Evolutionary conservation across 139 green algal species (phyloP).

Genomic region (Asterochloris sp.): DNA sequence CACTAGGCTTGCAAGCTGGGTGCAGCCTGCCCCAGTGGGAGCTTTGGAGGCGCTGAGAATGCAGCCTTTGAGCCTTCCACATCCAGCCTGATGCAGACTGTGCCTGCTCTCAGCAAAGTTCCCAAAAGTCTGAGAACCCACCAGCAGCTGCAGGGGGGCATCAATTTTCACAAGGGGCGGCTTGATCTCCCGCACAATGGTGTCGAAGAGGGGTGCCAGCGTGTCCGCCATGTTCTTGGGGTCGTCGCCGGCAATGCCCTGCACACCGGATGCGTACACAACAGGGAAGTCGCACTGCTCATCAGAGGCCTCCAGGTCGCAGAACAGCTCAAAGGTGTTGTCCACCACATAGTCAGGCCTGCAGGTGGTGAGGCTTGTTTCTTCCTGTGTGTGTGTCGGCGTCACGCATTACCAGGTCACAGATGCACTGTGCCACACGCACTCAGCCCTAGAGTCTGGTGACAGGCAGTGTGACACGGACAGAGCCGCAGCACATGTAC

Average conservation of each 20-base stretch:
- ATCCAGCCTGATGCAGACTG: no score
- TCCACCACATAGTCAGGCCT: slow-evolving; percentile 85
- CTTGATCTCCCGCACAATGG: slow-evolving; percentile 76
- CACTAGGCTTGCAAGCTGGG: no score
- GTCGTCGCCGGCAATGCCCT: slow-evolving; percentile 81
- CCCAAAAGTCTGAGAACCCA: slow-evolving; percentile 9
- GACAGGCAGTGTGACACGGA: no score
- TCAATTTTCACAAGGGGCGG: slow-evolving; percentile 66
- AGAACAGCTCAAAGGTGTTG: slow-evolving; percentile 95
- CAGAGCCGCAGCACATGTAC: background rate
- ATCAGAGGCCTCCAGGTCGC: slow-evolving; percentile 90
- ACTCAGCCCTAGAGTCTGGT: no score
- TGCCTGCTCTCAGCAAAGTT: no score
- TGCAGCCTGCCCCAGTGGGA: no score
- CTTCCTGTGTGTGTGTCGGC: no score
- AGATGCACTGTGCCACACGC: no score
- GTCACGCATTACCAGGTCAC: no score
- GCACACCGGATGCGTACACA: slow-evolving; percentile 90
- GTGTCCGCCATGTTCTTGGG: slow-evolving; percentile 67
- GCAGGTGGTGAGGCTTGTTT: background rate
- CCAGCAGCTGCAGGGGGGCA: slow-evolving; percentile 89
- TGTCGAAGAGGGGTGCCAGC: slow-evolving; percentile 93
- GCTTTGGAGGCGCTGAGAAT: no score
- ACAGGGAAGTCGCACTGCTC: slow-evolving; percentile 95
- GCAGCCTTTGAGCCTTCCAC: no score